A percentile compares a stretch with the other conserved stretches of the same genome.
These are phyloP conservation scores for Ilyonectria sp. DNA, from an alignment of 2,329 filamentous ascomycete genomes.

Conservation along the genomic window DNA sequence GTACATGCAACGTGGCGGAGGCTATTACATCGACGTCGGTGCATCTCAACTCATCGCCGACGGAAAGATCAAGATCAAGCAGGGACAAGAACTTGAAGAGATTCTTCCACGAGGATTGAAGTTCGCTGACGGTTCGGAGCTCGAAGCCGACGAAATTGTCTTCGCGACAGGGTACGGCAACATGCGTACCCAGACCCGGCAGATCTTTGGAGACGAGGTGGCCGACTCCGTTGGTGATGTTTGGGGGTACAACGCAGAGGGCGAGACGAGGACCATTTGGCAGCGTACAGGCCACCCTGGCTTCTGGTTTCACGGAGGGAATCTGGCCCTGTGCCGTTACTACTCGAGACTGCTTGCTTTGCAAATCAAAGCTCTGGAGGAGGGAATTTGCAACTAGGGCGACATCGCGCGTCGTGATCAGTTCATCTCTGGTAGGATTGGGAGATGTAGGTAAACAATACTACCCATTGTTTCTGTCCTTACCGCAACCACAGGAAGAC, in stretches of 20 bases:
- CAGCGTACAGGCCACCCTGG: conserved; percentile 71
- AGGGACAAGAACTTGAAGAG: conserved; percentile 67
- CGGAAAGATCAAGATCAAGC: conserved; percentile 73
- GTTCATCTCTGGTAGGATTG: no score
- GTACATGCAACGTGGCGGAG: conserved; percentile 75
- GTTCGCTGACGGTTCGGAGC: conserved; percentile 66
- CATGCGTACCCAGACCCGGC: conserved; percentile 73
- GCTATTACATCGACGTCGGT: conserved; percentile 79
- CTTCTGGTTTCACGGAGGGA: conserved; percentile 77
- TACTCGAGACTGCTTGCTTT: conserved; percentile 68
- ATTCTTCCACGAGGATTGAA: conserved; percentile 61
- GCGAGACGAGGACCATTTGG: conserved; percentile 70
- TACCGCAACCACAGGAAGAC: no score
- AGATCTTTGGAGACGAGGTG: conserved; percentile 72
- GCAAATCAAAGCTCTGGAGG: conserved; percentile 63
- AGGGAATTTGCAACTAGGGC: conserved; percentile 49
- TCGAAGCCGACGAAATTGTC: conserved; percentile 74
- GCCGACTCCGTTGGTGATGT: conserved; percentile 70
- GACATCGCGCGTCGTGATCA: conserved; percentile 32
- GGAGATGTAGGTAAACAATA: no score
- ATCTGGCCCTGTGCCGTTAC: conserved; percentile 72
- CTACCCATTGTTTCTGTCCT: no score
- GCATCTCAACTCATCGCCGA: conserved; percentile 72
- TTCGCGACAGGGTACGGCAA: conserved; percentile 76
- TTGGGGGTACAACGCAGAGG: conserved; percentile 71